phyloP scores from a whole-genome alignment of 2,329 filamentous ascomycete genomes.

The Fusarium austroafricanum region DNA sequence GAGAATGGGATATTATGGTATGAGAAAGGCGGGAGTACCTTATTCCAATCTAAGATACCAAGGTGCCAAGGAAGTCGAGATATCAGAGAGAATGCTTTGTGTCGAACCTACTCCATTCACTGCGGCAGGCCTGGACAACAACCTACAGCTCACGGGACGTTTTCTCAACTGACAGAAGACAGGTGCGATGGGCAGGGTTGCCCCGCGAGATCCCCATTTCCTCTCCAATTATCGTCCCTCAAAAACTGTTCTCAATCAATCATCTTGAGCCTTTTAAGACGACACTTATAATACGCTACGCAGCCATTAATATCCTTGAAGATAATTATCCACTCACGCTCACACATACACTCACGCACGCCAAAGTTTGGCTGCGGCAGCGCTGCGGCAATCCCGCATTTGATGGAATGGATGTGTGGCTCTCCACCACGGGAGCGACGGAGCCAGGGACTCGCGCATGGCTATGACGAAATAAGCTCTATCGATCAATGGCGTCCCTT shows the following conservation, averaged over 20 bases:
- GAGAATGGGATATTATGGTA: too few relatives aligned
- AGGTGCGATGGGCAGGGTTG: slow-evolving; percentile 23
- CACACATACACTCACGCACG: not conserved
- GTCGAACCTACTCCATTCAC: too few relatives aligned
- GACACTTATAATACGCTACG: not conserved
- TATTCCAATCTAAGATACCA: too few relatives aligned
- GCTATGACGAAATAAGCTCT: slow-evolving; percentile 40
- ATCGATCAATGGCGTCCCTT: slow-evolving; percentile 39
- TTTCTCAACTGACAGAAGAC: not conserved
- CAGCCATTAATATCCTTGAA: not conserved
- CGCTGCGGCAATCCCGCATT: slow-evolving; percentile 5
- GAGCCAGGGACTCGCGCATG: slow-evolving; percentile 29
- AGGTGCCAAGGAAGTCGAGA: too few relatives aligned
- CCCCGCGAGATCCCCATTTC: slow-evolving; percentile 10
- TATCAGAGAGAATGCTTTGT: too few relatives aligned
- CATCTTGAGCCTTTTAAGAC: too few relatives aligned
- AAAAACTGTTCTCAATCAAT: not conserved
- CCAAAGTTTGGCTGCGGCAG: not conserved
- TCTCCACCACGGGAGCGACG: slow-evolving; percentile 40
- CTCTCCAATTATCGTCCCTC: slow-evolving; percentile 14
- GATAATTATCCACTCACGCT: not conserved
- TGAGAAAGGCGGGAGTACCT: too few relatives aligned
- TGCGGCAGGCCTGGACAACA: too few relatives aligned
- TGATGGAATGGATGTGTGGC: not conserved
- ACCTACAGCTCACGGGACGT: too few relatives aligned